A percentile compares a stretch with the other conserved stretches of the same genome.
Conservation (phyloP, 169 alveolate species). For the Plasmodium billcollinsi region DNA sequence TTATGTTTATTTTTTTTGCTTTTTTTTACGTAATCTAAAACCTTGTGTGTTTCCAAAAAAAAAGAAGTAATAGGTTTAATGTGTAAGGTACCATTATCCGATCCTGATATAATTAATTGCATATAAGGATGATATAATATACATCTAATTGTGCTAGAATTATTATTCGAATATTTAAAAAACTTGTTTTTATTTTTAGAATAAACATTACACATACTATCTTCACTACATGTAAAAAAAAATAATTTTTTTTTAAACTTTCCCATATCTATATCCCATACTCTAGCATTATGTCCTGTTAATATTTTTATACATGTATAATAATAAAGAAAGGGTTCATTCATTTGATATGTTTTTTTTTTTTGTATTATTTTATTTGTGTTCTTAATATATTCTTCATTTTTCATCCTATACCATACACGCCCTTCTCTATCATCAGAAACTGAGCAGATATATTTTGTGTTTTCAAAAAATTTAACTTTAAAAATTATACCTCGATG, state of each 20-base stretch:
- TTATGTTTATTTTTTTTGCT: not conserved
- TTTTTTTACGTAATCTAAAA: not conserved
- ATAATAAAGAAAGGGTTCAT: not conserved
- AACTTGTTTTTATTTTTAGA: slow-evolving; percentile 1
- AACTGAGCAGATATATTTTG: slow-evolving; percentile 43
- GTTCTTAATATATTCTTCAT: not conserved
- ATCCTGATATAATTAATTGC: slow-evolving; percentile 15
- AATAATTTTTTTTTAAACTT: slow-evolving; percentile 11
- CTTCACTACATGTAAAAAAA: slow-evolving; percentile 74
- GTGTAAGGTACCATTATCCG: slow-evolving; percentile 42
- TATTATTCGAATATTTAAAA: slow-evolving; percentile 24
- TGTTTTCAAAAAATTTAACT: slow-evolving; percentile 57
- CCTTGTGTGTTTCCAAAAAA: not conserved
- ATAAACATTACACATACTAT: slow-evolving; percentile 48
- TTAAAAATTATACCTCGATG: slow-evolving; percentile 75
- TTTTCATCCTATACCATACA: slow-evolving; percentile 24
- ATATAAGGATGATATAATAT: slow-evolving; percentile 22
- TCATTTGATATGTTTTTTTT: not conserved
- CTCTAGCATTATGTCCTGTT: slow-evolving; percentile 63
- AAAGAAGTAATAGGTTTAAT: slow-evolving; percentile 4
- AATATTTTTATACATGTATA: slow-evolving; percentile 22
- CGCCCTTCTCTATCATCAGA: slow-evolving; percentile 76
- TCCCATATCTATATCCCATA: slow-evolving; percentile 73
- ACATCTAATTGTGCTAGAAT: slow-evolving; percentile 40
- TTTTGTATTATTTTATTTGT: not conserved